phyloP scores from a whole-genome alignment of 495 filamentous ascomycete species.

The Jackrogersella multiformis region DNA sequence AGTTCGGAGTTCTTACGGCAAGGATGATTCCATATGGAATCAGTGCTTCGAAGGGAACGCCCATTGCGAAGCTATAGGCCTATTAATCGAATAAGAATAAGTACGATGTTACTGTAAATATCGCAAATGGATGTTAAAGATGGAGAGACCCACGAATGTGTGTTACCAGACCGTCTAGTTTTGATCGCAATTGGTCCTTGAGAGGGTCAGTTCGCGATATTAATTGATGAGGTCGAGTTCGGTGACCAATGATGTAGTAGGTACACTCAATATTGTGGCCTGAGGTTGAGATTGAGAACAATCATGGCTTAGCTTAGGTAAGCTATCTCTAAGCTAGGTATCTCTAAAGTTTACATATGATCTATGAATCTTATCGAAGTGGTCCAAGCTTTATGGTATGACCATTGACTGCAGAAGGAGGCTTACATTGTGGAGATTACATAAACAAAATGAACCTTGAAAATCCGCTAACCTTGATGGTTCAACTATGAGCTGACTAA shows the following conservation, averaged over 20 bases:
- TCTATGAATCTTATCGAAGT: background rate
- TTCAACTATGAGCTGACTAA: slow-evolving; percentile 33
- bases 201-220: slow-evolving; percentile 15
- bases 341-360: too few species aligned
- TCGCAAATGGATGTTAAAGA: background rate
- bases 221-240: slow-evolving; percentile 16
- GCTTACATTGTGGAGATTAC: background rate
- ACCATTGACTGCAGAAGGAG: background rate
- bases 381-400: background rate
- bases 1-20: slow-evolving; percentile 69
- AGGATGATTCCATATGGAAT: slow-evolving; percentile 94
- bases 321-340: too few species aligned
- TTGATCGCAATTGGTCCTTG: slow-evolving; percentile 8
- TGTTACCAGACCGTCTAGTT: background rate
- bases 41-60: slow-evolving; percentile 94
- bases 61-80: slow-evolving; percentile 68
- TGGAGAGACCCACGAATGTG: slow-evolving; percentile 8
- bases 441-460: slow-evolving; percentile 1
- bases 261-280: slow-evolving; percentile 3
- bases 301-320: background rate
- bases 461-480: too few species aligned
- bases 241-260: slow-evolving; percentile 27
- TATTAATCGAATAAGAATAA: slow-evolving; percentile 17
- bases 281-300: slow-evolving; percentile 3
- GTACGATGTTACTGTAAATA: background rate